Percentiles rank a stretch among this genome's conserved stretches.
These are phyloP conservation scores for Irpex sp. DNA, from an alignment of 1,284 basidiomycete species.

Conservation along the genomic window DNA sequence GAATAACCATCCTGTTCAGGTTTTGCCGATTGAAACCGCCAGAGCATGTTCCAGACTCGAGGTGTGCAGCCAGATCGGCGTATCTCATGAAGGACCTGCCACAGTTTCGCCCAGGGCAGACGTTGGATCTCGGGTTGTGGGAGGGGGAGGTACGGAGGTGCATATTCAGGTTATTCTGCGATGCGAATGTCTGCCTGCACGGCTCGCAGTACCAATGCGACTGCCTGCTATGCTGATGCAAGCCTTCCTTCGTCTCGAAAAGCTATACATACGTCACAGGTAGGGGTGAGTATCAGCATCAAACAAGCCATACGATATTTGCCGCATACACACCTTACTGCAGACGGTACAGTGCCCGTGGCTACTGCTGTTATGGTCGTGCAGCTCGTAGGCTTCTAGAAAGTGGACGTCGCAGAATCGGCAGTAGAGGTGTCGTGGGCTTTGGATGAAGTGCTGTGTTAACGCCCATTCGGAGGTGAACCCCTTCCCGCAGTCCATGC, in stretches of 20 bases:
- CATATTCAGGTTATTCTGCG: conserved; percentile 21
- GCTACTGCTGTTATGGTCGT: conserved; percentile 14
- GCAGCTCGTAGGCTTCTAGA: conserved; percentile 13
- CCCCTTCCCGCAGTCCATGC: not conserved
- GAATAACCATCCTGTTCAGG: conserved; percentile 23
- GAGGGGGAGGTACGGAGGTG: conserved; percentile 23
- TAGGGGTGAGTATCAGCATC: not conserved
- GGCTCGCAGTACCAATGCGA: conserved; percentile 22
- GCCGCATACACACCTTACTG: conserved; percentile 11
- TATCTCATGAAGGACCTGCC: conserved; percentile 23
- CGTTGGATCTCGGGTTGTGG: conserved; percentile 20
- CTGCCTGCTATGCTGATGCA: conserved; percentile 23
- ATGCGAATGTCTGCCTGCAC: conserved; percentile 26
- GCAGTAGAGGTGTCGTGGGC: conserved; percentile 13
- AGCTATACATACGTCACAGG: conserved; percentile 4
- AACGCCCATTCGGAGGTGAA: not conserved
- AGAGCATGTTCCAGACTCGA: conserved; percentile 28
- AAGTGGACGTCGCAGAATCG: conserved; percentile 23
- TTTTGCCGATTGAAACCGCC: conserved; percentile 26
- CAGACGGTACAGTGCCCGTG: conserved; percentile 12
- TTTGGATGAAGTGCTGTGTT: not conserved
- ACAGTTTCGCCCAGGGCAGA: conserved; percentile 26
- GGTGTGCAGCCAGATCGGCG: conserved; percentile 28
- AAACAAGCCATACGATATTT: not conserved
- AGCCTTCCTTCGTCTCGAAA: conserved; percentile 13